These are phyloP conservation scores for Fusarium tjaetaba DNA, from an alignment of 2,329 filamentous ascomycete species.

Conservation along the genomic window DNA sequence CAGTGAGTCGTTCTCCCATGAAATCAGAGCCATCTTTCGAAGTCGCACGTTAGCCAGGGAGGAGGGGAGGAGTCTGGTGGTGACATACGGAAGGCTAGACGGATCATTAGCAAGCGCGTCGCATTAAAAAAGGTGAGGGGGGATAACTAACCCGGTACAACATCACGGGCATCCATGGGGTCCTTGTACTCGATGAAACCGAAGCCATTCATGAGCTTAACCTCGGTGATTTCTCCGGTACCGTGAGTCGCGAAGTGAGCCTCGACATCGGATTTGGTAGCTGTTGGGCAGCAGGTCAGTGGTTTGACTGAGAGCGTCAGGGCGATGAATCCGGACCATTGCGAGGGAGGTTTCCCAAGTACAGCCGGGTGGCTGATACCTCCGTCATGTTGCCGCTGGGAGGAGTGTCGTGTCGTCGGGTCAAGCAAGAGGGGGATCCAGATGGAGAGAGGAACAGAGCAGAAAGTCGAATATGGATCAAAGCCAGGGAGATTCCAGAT, in stretches of 20 bases:
- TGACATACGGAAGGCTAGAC: conserved; percentile 69
- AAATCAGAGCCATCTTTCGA: conserved; percentile 90
- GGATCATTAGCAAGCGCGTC: conserved; percentile 31
- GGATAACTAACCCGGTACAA: conserved; percentile 85
- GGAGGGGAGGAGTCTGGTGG: conserved; percentile 26
- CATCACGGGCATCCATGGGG: conserved; percentile 96
- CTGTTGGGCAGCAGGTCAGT: conserved; percentile 67
- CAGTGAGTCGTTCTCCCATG: conserved; percentile 96
- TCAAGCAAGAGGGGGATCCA: conserved; percentile 29
- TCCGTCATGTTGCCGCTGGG: conserved; percentile 73
- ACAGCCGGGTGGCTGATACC: conserved; percentile 94
- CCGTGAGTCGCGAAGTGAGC: conserved; percentile 95
- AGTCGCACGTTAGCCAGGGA: conserved; percentile 40
- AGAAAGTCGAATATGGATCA: conserved; percentile 16
- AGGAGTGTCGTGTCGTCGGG: conserved; percentile 24
- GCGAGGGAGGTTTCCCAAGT: conserved; percentile 96
- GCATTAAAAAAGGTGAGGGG: conserved; percentile 21
- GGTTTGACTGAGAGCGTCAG: conserved; percentile 45
- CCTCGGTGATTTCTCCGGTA: conserved; percentile 96
- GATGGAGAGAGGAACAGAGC: conserved; percentile 20
- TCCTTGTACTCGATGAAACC: conserved; percentile 99
- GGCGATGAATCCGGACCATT: conserved; percentile 72
- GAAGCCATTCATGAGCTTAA: conserved; percentile 99
- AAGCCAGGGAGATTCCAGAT: conserved; percentile 34
- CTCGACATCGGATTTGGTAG: conserved; percentile 97